Percentiles rank a stretch among this genome's conserved stretches.
phyloP scores from a whole-genome alignment of 495 filamentous ascomycete genomes.

The Aspergillus diversus region DNA sequence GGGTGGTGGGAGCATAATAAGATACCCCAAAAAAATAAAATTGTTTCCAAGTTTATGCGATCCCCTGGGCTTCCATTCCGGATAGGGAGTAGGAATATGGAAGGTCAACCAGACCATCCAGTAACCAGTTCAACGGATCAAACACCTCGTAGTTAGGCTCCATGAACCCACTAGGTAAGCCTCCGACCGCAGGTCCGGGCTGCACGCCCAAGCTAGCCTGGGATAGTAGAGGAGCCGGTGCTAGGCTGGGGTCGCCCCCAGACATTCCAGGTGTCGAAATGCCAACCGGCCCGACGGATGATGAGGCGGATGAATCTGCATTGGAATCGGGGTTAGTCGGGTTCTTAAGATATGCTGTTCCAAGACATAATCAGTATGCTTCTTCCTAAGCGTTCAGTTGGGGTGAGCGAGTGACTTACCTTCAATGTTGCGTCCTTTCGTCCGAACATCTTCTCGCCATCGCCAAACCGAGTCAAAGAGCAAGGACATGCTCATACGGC shows the following conservation, averaged over 20 bases:
- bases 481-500: constrained; percentile 90
- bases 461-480: constrained; percentile 93
- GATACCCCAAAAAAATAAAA: background rate
- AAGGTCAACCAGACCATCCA: constrained; percentile 82
- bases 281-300: constrained; percentile 44
- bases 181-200: constrained; percentile 40
- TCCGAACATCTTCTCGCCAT: constrained; percentile 86
- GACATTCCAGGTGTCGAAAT: constrained; percentile 41
- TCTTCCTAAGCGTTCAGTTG: background rate
- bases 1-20: background rate
- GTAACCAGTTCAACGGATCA: constrained; percentile 88
- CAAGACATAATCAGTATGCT: constrained; percentile 14
- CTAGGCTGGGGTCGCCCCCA: constrained; percentile 50
- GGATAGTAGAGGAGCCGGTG: constrained; percentile 45
- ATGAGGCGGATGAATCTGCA: constrained; percentile 72
- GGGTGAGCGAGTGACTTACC: constrained; percentile 49
- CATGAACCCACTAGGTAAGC: constrained; percentile 58
- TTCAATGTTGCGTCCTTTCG: constrained; percentile 78
- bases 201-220: constrained; percentile 40
- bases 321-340: constrained; percentile 83
- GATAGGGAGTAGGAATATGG: constrained; percentile 60
- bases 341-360: constrained; percentile 73
- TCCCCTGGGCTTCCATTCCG: constrained; percentile 45
- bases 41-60: constrained; percentile 28
- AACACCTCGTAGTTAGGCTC: constrained; percentile 79